Evolutionary conservation across 371 early-diverging fungal genomes (phyloP), one percentile per base, ranked within the genome.

Genomic region (Phascolomyces articulosus): DNA sequence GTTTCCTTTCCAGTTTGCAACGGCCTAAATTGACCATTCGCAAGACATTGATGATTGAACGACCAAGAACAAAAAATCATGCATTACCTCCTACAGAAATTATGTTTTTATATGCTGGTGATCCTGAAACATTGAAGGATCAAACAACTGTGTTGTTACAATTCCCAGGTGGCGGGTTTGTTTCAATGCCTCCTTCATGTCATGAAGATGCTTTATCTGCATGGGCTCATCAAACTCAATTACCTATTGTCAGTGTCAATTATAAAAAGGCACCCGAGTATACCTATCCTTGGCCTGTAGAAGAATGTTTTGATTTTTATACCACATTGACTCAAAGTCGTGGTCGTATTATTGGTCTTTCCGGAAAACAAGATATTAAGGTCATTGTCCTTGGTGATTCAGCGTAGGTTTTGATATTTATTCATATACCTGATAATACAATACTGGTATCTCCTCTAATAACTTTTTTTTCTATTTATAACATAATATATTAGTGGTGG

Each of bases 211-310:
- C 91, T 31, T 54, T 94, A 26, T 73, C 86, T 55, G 74, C 75
- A 1, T 91, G 90, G 90, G 91, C 93, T 11, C 82, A 80, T 27
- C 84, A 80, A 55, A 91, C 90, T 0, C 77, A 79, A 1, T 69
- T 87, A 1, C 87, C 91, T 2, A 86, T 98, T 1, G 72, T 95
- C 27, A 87, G 91, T 61, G 85, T 98, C 62, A 91, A 98, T 66
- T 97, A 97, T 66, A 93, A 89, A 58, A 98, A 98, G 77, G 95
- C 97, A 2, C 98, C 98, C 20, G 96, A 97, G 77, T 88, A 87
- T 63, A 96, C 98, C 21, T 98, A 93, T 71, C 98, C 98, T 0
- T 93, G 89, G 70, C 95, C 94, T 1, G 75, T 96, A 20, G 90
- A 96, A 56, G 96, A 98, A 72, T 95, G 95, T 71, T 96, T 93